Percentiles rank a stretch among this genome's conserved stretches.
phyloP scores from a whole-genome alignment of 2,329 filamentous ascomycete species.

The Didymella lethalis region DNA sequence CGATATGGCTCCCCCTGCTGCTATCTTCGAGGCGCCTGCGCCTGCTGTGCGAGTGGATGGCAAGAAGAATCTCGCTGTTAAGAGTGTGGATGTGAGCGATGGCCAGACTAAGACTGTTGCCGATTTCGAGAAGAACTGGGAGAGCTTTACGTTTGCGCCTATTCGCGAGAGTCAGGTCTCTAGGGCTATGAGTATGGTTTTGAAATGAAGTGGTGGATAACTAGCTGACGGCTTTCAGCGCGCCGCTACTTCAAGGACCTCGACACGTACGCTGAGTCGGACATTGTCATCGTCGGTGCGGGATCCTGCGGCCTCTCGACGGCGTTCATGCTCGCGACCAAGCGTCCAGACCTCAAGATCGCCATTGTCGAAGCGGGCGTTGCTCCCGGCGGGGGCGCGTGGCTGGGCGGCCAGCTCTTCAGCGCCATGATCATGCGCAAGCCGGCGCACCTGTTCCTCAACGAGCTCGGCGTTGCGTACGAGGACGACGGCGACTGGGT shows the following conservation, averaged over 20 bases:
- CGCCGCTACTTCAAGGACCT: conserved; percentile 91
- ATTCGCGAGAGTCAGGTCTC: conserved; percentile 94
- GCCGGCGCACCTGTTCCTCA: conserved; percentile 84
- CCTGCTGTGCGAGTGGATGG: conserved; percentile 51
- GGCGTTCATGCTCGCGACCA: conserved; percentile 82
- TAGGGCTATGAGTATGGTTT: conserved; percentile 75
- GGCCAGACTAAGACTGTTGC: conserved; percentile 64
- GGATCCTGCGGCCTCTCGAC: conserved; percentile 87
- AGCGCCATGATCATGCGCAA: conserved; percentile 95
- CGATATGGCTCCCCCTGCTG: conserved; percentile 79
- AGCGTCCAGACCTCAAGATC: conserved; percentile 89
- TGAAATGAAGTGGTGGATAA: not conserved
- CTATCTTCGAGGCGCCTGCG: conserved; percentile 67
- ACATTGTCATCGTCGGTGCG: conserved; percentile 92
- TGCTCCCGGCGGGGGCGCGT: conserved; percentile 83
- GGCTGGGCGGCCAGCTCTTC: conserved; percentile 94
- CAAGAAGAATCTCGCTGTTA: conserved; percentile 57
- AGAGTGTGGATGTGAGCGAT: conserved; percentile 56
- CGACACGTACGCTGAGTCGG: conserved; percentile 87
- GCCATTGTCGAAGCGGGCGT: conserved; percentile 90
- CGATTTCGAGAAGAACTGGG: conserved; percentile 79
- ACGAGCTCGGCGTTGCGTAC: conserved; percentile 81
- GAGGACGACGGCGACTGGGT: conserved; percentile 90
- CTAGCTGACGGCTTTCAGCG: conserved; percentile 44
- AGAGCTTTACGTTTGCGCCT: conserved; percentile 79